Evolutionary conservation across 2,329 filamentous ascomycete species (phyloP).

Genomic region (Pyrenophora tritici-repentis): DNA sequence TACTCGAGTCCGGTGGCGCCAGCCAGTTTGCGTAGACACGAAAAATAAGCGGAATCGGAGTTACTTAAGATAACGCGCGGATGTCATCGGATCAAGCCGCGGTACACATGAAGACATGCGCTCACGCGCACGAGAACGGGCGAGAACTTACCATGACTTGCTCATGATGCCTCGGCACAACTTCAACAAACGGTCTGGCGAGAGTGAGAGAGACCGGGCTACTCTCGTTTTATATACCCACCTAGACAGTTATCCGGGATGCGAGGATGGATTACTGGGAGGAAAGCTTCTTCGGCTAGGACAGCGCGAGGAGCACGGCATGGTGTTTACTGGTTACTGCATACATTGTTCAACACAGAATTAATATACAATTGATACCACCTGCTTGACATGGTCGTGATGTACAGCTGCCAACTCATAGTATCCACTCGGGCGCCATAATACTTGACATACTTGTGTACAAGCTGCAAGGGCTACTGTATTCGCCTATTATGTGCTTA

Average conservation of each 20-base stretch:
- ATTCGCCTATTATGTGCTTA: no score
- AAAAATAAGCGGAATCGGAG: constrained; percentile 13
- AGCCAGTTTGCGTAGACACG: constrained; percentile 59
- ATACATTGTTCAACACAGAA: constrained; percentile 13
- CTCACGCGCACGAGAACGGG: constrained; percentile 15
- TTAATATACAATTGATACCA: constrained; percentile 10
- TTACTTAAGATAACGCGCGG: constrained; percentile 17
- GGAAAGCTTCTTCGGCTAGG: constrained; percentile 11
- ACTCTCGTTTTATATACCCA: constrained; percentile 41
- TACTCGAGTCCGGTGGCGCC: constrained; percentile 90
- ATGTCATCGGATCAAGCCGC: constrained; percentile 17
- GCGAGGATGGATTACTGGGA: constrained; percentile 14
- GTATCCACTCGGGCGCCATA: no score
- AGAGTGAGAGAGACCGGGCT: constrained; percentile 26
- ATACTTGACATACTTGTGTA: no score
- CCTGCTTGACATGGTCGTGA: no score
- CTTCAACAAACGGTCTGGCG: constrained; percentile 8
- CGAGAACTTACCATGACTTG: constrained; percentile 1
- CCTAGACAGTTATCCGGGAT: constrained; percentile 26
- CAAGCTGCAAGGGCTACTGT: no score
- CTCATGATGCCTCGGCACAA: not conserved
- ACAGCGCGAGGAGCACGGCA: constrained; percentile 14
- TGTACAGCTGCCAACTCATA: no score
- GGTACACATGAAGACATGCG: constrained; percentile 28
- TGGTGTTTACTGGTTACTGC: constrained; percentile 10